Evolutionary conservation across 2,329 filamentous ascomycete species (phyloP).

Genomic region (Penicillium oxalicum): DNA sequence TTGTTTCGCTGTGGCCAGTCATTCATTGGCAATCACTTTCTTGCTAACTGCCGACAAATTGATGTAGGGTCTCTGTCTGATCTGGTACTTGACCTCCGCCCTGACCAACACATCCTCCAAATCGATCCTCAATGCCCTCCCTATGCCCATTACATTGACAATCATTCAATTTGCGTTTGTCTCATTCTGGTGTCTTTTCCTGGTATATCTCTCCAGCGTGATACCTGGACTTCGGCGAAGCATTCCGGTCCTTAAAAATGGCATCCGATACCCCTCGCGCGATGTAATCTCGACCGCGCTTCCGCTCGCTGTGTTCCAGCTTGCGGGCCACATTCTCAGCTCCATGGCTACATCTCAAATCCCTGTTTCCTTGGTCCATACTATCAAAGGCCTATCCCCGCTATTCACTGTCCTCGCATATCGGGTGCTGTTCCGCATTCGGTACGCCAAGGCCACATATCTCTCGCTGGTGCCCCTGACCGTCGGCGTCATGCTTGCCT

Average conservation of each 20-base stretch:
- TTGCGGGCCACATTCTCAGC: constrained; percentile 86
- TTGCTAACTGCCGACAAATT: constrained; percentile 49
- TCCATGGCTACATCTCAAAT: constrained; percentile 92
- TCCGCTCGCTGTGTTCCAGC: constrained; percentile 88
- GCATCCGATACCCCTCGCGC: constrained; percentile 71
- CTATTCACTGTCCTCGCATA: constrained; percentile 94
- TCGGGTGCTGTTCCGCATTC: constrained; percentile 78
- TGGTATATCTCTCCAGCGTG: constrained; percentile 66
- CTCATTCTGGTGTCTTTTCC: constrained; percentile 74
- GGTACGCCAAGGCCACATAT: constrained; percentile 81
- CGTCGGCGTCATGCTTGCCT: constrained; percentile 89
- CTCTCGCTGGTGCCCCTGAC: constrained; percentile 86
- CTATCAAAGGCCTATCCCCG: constrained; percentile 94
- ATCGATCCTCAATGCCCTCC: constrained; percentile 85
- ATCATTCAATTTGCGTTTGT: constrained; percentile 92
- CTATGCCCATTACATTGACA: constrained; percentile 85
- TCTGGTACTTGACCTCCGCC: constrained; percentile 95
- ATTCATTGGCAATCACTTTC: constrained; percentile 44
- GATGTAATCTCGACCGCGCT: constrained; percentile 82
- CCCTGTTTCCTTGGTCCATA: constrained; percentile 93
- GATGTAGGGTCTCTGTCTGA: constrained; percentile 67
- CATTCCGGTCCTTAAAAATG: constrained; percentile 74
- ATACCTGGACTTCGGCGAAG: constrained; percentile 65
- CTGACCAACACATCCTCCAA: constrained; percentile 97
- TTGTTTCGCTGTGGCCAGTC: no score